Percentiles rank a stretch among this genome's conserved stretches.
Conservation (phyloP, 2,329 filamentous ascomycete genomes). For the Nigrograna mackinnonii region DNA sequence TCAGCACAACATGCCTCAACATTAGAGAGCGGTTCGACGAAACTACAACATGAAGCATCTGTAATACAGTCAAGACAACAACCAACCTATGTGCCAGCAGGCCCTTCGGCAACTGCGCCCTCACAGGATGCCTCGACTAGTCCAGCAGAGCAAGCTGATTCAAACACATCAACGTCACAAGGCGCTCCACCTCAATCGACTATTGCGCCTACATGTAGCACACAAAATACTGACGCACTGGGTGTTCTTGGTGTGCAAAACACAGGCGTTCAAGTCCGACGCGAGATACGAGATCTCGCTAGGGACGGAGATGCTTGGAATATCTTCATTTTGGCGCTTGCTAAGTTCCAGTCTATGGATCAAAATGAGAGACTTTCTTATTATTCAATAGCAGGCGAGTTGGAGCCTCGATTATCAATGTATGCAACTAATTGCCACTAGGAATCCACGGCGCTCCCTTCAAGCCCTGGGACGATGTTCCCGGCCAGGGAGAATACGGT, state of each 20-base stretch:
- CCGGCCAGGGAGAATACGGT: slow-evolving; percentile 22
- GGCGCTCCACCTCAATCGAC: no score
- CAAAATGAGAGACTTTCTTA: slow-evolving; percentile 34
- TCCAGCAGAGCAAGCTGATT: no score
- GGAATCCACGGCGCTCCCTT: slow-evolving; percentile 38
- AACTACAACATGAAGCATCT: no score
- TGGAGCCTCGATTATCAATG: not conserved
- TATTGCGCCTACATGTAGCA: no score
- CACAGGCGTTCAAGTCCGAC: slow-evolving; percentile 28
- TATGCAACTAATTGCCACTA: slow-evolving; percentile 12
- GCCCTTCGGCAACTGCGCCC: no score
- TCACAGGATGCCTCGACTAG: no score
- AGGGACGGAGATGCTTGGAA: slow-evolving; percentile 35
- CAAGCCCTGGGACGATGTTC: slow-evolving; percentile 26
- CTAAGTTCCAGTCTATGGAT: slow-evolving; percentile 34
- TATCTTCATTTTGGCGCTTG: slow-evolving; percentile 33
- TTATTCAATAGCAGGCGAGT: slow-evolving; percentile 30
- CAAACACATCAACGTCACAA: no score
- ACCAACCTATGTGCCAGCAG: no score
- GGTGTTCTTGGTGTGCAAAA: slow-evolving; percentile 36
- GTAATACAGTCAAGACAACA: no score
- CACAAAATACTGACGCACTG: no score
- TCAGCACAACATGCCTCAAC: no score
- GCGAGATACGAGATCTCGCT: slow-evolving; percentile 32
- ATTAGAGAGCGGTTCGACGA: no score